phyloP scores from a whole-genome alignment of 805 yeast species.

The Ogataea salicorniae region DNA sequence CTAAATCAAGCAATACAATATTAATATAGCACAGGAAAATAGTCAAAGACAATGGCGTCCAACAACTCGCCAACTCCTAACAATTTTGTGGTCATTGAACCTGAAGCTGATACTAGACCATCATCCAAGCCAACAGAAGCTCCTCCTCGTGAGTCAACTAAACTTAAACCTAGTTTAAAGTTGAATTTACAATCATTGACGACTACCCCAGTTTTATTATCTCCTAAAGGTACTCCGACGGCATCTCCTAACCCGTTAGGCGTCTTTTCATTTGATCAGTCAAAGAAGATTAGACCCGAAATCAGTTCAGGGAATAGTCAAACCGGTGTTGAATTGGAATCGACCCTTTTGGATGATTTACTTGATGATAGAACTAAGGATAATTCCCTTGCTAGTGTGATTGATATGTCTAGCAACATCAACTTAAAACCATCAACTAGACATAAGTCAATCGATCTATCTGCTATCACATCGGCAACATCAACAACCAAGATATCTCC shows the following conservation, averaged over 20 bases:
- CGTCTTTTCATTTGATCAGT: slow-evolving; percentile 13
- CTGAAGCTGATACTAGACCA: not conserved
- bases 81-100: not conserved
- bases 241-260: slow-evolving; percentile 23
- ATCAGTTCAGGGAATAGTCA: not conserved
- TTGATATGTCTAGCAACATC: too few species aligned
- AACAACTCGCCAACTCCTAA: too few species aligned
- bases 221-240: slow-evolving; percentile 29
- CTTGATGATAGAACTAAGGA: slow-evolving; percentile 1
- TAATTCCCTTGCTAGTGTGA: too few species aligned
- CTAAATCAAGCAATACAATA: too few species aligned
- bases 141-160: not conserved
- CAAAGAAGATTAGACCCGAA: slow-evolving; percentile 8
- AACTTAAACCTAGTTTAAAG: slow-evolving; percentile 9
- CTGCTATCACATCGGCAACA: not conserved
- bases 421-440: too few species aligned
- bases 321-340: not conserved
- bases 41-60: too few species aligned
- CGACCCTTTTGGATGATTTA: slow-evolving; percentile 12
- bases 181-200: slow-evolving; percentile 18
- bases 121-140: not conserved
- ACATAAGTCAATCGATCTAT: too few species aligned
- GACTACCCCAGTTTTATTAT: slow-evolving; percentile 24
- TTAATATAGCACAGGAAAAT: too few species aligned
- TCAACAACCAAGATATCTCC: not conserved